Percentiles rank a stretch among this genome's conserved stretches.
These are phyloP conservation scores for Camelina hispida DNA, from an alignment of 345 rosid species.

Conservation along the genomic window DNA sequence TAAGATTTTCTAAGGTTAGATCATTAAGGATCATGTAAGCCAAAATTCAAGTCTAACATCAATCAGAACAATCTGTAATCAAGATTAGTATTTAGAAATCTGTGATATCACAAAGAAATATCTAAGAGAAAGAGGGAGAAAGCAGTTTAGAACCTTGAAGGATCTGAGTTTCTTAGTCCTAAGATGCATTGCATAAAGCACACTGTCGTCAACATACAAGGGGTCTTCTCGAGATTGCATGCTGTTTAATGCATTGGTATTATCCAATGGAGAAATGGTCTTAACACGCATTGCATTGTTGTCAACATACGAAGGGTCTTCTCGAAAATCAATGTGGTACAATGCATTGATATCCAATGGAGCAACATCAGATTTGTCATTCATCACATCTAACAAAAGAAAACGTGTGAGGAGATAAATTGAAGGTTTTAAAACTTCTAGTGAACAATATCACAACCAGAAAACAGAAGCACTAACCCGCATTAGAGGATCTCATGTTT, in stretches of 20 bases:
- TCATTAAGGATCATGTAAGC: neutral
- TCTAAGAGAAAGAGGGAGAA: conserved; percentile 32
- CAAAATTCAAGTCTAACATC: neutral
- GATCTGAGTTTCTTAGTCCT: conserved; percentile 55
- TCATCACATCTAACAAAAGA: conserved; percentile 20
- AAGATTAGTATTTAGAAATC: too few species aligned
- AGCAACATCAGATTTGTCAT: conserved; percentile 40
- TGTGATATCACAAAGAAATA: neutral
- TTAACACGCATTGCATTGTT: conserved; percentile 53
- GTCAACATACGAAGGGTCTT: conserved; percentile 52
- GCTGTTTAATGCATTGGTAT: conserved; percentile 53
- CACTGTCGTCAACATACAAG: conserved; percentile 46
- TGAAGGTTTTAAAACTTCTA: too few species aligned
- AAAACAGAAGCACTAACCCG: conserved; percentile 48
- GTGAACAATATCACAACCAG: too few species aligned
- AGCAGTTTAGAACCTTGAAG: conserved; percentile 57
- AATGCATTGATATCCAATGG: conserved; percentile 59
- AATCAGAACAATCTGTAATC: conserved; percentile 1
- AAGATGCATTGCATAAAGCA: conserved; percentile 54
- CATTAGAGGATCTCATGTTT: conserved; percentile 31
- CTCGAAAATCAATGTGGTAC: conserved; percentile 47
- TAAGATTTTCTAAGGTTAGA: too few species aligned
- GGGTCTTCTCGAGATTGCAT: conserved; percentile 51
- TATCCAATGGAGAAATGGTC: conserved; percentile 48
- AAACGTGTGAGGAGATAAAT: neutral